Percentiles rank a stretch among this genome's conserved stretches.
Conservation (phyloP, 257 asterid species). For the Agastache rugosa region DNA sequence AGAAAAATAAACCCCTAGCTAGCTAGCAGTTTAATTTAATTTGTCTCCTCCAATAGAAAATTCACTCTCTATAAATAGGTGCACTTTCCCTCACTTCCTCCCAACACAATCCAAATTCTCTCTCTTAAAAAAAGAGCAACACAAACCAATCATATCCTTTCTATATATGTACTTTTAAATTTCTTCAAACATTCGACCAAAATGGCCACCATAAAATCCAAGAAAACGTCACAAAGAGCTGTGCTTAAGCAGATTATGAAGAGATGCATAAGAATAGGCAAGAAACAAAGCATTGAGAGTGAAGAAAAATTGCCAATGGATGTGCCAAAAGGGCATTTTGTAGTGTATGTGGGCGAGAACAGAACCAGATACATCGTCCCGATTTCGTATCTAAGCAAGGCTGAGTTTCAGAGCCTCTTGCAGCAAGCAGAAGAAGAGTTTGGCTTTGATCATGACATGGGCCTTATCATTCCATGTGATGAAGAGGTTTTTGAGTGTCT, state of each 20-base stretch:
- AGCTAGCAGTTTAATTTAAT: neutral
- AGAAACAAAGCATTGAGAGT: slow-evolving; percentile 34
- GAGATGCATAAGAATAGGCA: slow-evolving; percentile 54
- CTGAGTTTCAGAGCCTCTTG: slow-evolving; percentile 47
- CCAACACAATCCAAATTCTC: slow-evolving; percentile 4
- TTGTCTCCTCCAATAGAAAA: neutral
- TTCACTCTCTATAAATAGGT: slow-evolving; percentile 13
- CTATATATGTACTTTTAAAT: neutral
- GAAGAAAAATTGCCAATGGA: slow-evolving; percentile 52
- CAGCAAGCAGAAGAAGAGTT: slow-evolving; percentile 62
- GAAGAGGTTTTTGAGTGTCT: slow-evolving; percentile 52
- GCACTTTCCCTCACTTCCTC: slow-evolving; percentile 16
- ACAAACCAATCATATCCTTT: neutral
- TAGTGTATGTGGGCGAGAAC: slow-evolving; percentile 60
- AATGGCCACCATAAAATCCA: slow-evolving; percentile 53
- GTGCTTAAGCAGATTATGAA: slow-evolving; percentile 56
- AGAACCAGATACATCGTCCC: slow-evolving; percentile 55
- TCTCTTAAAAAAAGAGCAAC: neutral
- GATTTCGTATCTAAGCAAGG: slow-evolving; percentile 44
- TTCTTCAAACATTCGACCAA: neutral
- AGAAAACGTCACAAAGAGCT: slow-evolving; percentile 53
- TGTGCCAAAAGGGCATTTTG: slow-evolving; percentile 66
- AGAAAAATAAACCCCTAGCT: neutral
- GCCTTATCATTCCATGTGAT: slow-evolving; percentile 58
- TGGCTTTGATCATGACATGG: slow-evolving; percentile 63